Percentiles rank a stretch among this genome's conserved stretches.
Conservation (phyloP, 1,284 basidiomycete genomes). For the Cryptococcus hybrid region DNA sequence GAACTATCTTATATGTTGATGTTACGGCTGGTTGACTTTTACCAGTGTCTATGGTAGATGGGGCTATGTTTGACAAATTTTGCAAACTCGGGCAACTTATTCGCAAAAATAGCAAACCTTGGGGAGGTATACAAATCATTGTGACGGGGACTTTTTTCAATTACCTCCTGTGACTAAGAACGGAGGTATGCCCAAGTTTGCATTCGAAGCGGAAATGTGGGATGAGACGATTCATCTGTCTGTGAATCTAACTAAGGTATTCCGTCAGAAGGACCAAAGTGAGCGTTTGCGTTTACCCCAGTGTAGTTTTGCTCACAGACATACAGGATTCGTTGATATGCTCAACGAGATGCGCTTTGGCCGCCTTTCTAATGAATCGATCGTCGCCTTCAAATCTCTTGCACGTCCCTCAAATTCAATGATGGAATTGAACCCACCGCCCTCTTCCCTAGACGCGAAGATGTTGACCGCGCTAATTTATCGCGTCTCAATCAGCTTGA, state of each 20-base stretch:
- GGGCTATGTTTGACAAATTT: slow-evolving; percentile 60
- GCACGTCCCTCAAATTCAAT: slow-evolving; percentile 57
- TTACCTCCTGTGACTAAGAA: slow-evolving; percentile 81
- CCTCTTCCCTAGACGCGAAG: slow-evolving; percentile 81
- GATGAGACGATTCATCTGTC: slow-evolving; percentile 68
- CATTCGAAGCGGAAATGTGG: slow-evolving; percentile 90
- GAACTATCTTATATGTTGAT: background rate
- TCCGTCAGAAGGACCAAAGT: slow-evolving; percentile 62
- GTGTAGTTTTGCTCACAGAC: slow-evolving; percentile 12
- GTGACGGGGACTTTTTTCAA: slow-evolving; percentile 96
- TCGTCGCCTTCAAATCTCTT: slow-evolving; percentile 62
- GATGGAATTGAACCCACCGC: slow-evolving; percentile 79
- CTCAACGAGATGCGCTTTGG: slow-evolving; percentile 89
- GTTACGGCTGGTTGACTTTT: slow-evolving; percentile 54
- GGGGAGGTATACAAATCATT: slow-evolving; percentile 94
- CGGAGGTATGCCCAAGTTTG: slow-evolving; percentile 59
- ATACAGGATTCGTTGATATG: slow-evolving; percentile 77
- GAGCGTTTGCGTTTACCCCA: slow-evolving; percentile 15
- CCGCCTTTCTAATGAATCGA: slow-evolving; percentile 59
- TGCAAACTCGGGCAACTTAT: slow-evolving; percentile 47
- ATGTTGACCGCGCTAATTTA: slow-evolving; percentile 72
- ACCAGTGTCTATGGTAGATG: slow-evolving; percentile 96
- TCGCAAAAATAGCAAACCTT: slow-evolving; percentile 67
- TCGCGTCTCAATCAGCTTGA: slow-evolving; percentile 57
- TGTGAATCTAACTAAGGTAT: slow-evolving; percentile 86